Conservation (phyloP, 2,329 filamentous ascomycete genomes). For the Trichophyton simii region DNA sequence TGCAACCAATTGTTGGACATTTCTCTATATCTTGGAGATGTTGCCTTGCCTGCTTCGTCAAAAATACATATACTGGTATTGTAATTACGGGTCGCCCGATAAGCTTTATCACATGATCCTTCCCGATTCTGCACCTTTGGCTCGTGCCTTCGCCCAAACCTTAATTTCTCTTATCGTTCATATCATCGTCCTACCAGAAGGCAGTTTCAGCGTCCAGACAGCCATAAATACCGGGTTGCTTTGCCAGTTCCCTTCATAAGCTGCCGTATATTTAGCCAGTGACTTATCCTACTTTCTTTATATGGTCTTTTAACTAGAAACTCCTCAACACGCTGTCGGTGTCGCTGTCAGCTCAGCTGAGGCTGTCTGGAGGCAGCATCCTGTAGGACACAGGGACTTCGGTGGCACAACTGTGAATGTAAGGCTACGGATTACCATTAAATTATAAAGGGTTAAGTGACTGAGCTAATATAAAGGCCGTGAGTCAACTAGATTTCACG, state of each 20-base stretch:
- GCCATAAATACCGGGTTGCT: background rate
- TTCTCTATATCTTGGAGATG: background rate
- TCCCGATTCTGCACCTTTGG: background rate
- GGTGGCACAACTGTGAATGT: background rate
- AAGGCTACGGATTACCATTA: background rate
- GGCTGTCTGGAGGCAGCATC: background rate
- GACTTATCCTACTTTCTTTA: background rate
- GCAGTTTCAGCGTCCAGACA: background rate
- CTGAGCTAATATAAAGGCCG: background rate
- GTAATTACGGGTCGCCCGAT: background rate
- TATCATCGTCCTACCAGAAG: background rate
- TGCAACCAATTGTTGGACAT: background rate
- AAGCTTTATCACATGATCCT: constrained; percentile 1
- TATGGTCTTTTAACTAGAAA: background rate
- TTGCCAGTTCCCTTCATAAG: background rate
- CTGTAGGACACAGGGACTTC: background rate
- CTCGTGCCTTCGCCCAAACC: background rate
- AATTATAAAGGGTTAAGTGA: background rate
- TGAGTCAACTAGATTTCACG: background rate
- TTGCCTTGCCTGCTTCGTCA: background rate
- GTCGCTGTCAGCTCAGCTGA: too few species aligned
- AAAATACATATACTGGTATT: background rate
- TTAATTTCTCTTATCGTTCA: background rate
- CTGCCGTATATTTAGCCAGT: background rate
- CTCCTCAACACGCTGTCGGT: too few species aligned